Evolutionary conservation across 306 rosid genomes (phyloP), one percentile per base, ranked within the genome.

Genomic region (Clitoria ternatea): DNA sequence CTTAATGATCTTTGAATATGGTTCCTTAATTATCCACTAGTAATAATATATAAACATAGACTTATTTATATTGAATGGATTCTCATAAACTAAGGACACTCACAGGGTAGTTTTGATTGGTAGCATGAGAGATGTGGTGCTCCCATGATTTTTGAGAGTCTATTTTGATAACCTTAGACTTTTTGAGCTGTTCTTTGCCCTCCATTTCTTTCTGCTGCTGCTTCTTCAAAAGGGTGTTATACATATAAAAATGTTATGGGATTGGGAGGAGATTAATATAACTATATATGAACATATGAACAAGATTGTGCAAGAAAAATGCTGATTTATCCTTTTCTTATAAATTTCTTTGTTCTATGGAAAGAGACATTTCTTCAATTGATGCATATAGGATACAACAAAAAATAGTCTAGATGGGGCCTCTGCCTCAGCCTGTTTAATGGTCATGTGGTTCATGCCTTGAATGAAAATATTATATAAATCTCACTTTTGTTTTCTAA

Each of bases 81-180:
- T 68, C 29, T 5, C 26, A 14, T 29, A 30, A 69, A 49, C 24
- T 77, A n/a, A 62, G 15, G 36, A 59, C 6, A 75, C 88, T 81
- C 49, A 81, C 85, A 23, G 81, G 81, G 72, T 15, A 66, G 39
- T 72, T 76, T 61, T 74, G 65, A 22, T 53, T 70, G 65, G 39
- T 69, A 49, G 85, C 79, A 65, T 70, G 55, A 52, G 77, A 66
- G 65, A 81, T 81, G 44, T 44, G 22, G 66, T 60, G 22, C 22
- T 84, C 81, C 88, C 88, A 84, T 70, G 81, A 70, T 66, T 77
- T 55, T 52, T 11, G 17, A 23, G 88, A 77, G 24, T 56, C 76
- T 49, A 84, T 72, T 78, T 78, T 84, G 81, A 84, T 70, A 73
- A 80, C 83, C 64, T 76, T 84, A 11, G 85, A 70, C 59, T 70